Conservation (phyloP, 2,329 filamentous ascomycete species). For the Dothidotthia symphoricarpi region DNA sequence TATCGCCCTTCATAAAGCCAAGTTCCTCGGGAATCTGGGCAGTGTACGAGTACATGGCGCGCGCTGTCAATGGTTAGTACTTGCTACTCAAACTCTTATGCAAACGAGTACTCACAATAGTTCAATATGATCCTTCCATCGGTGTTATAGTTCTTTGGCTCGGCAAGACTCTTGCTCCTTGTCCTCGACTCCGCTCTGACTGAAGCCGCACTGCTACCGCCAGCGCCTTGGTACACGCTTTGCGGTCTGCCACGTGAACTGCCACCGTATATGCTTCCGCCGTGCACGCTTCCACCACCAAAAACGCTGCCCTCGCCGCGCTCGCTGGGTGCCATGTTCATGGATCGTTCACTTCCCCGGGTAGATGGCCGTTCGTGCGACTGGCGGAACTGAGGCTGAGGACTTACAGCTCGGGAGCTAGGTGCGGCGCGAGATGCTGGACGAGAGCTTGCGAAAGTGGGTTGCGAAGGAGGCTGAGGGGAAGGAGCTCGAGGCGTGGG, state of each 20-base stretch:
- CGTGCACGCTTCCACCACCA: conserved; percentile 39
- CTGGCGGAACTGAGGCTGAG: conserved; percentile 52
- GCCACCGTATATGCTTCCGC: conserved; percentile 19
- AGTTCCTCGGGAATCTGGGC: conserved; percentile 95
- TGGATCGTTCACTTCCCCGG: conserved; percentile 46
- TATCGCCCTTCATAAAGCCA: conserved; percentile 87
- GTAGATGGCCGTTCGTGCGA: conserved; percentile 52
- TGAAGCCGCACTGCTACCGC: conserved; percentile 23
- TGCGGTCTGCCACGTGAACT: conserved; percentile 38
- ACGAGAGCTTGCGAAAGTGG: conserved; percentile 28
- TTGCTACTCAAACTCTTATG: background rate
- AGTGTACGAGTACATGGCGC: conserved; percentile 90
- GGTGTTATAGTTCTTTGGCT: conserved; percentile 77
- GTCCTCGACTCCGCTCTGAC: conserved; percentile 45
- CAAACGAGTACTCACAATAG: conserved; percentile 69
- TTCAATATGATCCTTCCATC: conserved; percentile 87
- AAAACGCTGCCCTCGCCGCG: conserved; percentile 41
- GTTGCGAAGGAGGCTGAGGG: conserved; percentile 48
- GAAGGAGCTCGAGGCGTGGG: conserved; percentile 43
- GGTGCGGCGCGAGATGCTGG: conserved; percentile 35
- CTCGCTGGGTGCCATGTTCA: conserved; percentile 43
- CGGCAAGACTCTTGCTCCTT: conserved; percentile 84
- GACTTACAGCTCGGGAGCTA: conserved; percentile 49
- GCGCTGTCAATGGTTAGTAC: conserved; percentile 58
- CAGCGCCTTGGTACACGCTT: conserved; percentile 45